These are phyloP conservation scores for Chrysosporium queenslandicum DNA, from an alignment of 2,329 filamentous ascomycete genomes.

Conservation along the genomic window DNA sequence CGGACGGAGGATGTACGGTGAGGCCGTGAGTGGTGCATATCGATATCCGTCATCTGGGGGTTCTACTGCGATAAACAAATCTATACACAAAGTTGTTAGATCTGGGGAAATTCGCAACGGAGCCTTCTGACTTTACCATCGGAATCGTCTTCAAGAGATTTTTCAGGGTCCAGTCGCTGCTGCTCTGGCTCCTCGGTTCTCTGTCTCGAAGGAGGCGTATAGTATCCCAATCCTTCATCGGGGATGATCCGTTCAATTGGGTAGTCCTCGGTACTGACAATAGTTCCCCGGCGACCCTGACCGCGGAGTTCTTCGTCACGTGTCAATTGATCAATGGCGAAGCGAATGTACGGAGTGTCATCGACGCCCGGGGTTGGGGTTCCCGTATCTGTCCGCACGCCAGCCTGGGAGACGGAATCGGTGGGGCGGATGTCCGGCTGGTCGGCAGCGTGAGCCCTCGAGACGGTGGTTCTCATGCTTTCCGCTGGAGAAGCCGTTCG, in stretches of 20 bases:
- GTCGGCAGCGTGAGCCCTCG: background rate
- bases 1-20: conserved; percentile 61
- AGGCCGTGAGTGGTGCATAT: conserved; percentile 53
- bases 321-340: conserved; percentile 80
- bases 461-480: conserved; percentile 6
- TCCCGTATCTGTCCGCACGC: conserved; percentile 27
- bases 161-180: conserved; percentile 16
- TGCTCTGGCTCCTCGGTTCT: conserved; percentile 23
- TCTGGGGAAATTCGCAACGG: background rate
- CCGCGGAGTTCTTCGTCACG: conserved; percentile 56
- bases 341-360: conserved; percentile 78
- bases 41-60: conserved; percentile 36
- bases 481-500: conserved; percentile 18
- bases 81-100: conserved; percentile 20
- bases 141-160: background rate
- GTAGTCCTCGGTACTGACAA: conserved; percentile 35
- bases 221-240: conserved; percentile 39
- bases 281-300: conserved; percentile 43
- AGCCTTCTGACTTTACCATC: background rate
- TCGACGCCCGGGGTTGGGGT: conserved; percentile 65
- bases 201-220: conserved; percentile 27
- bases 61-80: conserved; percentile 42
- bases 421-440: background rate
- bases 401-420: conserved; percentile 15
- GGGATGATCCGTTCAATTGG: conserved; percentile 44